Evolutionary conservation across 164 flowering plant genomes (phyloP).

Genomic region (Macadamia integrifolia): DNA sequence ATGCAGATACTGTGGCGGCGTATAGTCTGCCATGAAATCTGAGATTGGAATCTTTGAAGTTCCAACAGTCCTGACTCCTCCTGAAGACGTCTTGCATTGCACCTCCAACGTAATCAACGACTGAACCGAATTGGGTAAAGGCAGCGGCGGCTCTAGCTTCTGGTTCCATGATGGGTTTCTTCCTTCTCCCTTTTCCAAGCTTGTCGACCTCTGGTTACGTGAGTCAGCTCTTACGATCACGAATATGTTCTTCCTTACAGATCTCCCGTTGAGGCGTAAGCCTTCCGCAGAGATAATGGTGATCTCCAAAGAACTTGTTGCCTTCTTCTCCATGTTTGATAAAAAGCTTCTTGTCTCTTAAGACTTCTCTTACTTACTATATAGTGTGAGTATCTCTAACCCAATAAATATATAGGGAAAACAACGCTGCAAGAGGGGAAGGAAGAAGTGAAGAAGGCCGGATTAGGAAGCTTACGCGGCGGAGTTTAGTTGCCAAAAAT

Average conservation of each 20-base stretch:
- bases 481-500: too few relatives aligned
- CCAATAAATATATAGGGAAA: too few relatives aligned
- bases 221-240: slow-evolving; percentile 21
- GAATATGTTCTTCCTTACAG: slow-evolving; percentile 32
- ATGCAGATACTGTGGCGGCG: slow-evolving; percentile 35
- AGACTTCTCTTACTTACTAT: too few relatives aligned
- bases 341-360: too few relatives aligned
- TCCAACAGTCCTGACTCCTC: slow-evolving; percentile 26
- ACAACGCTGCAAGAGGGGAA: too few relatives aligned
- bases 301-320: slow-evolving; percentile 24
- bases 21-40: slow-evolving; percentile 38
- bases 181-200: slow-evolving; percentile 26
- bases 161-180: slow-evolving; percentile 43
- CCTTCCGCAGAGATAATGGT: slow-evolving; percentile 37
- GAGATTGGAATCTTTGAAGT: slow-evolving; percentile 39
- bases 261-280: slow-evolving; percentile 14
- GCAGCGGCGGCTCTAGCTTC: slow-evolving; percentile 26
- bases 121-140: slow-evolving; percentile 12
- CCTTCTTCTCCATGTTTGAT: neutral
- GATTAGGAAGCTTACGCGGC: too few relatives aligned
- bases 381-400: too few relatives aligned
- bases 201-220: slow-evolving; percentile 11
- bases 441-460: too few relatives aligned
- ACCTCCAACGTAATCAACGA: slow-evolving; percentile 31
- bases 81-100: slow-evolving; percentile 19